Conservation (phyloP, 352 stramenopile species). For the Globisporangium paroecandrum region DNA sequence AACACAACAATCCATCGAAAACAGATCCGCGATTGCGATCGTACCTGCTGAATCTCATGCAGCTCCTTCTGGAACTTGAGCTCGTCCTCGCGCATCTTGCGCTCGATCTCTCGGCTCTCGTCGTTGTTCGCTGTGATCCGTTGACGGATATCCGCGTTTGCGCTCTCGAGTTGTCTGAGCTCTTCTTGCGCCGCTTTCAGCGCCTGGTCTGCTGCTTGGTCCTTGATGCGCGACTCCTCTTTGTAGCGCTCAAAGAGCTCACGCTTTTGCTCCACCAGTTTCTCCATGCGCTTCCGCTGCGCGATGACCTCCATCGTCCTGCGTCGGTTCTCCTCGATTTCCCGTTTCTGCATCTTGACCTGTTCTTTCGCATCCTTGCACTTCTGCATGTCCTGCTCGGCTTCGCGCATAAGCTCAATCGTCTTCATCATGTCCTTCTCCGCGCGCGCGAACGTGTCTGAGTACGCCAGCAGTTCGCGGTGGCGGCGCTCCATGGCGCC, state of each 20-base stretch:
- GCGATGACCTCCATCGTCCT: slow-evolving; percentile 53
- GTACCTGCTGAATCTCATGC: slow-evolving; percentile 51
- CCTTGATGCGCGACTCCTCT: slow-evolving; percentile 58
- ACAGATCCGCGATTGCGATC: not conserved
- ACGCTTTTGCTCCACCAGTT: slow-evolving; percentile 66
- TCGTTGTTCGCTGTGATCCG: slow-evolving; percentile 52
- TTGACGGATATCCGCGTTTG: slow-evolving; percentile 46
- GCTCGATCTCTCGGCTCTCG: slow-evolving; percentile 53
- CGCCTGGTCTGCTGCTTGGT: slow-evolving; percentile 55
- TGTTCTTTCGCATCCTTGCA: slow-evolving; percentile 74
- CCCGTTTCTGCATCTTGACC: slow-evolving; percentile 48
- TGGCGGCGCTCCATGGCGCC: slow-evolving; percentile 61
- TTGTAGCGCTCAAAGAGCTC: slow-evolving; percentile 65
- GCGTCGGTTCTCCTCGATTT: slow-evolving; percentile 50
- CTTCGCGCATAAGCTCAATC: slow-evolving; percentile 57
- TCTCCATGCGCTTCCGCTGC: slow-evolving; percentile 68
- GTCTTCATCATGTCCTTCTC: slow-evolving; percentile 70
- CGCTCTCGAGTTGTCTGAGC: slow-evolving; percentile 47
- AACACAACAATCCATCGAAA: not conserved
- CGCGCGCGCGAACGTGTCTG: slow-evolving; percentile 61
- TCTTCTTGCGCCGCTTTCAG: slow-evolving; percentile 51
- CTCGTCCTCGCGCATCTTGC: slow-evolving; percentile 64
- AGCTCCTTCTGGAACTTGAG: slow-evolving; percentile 62
- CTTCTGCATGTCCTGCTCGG: slow-evolving; percentile 57
- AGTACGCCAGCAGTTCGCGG: slow-evolving; percentile 51